Evolutionary conservation across 495 filamentous ascomycete genomes (phyloP).

Genomic region (Physcia stellaris): DNA sequence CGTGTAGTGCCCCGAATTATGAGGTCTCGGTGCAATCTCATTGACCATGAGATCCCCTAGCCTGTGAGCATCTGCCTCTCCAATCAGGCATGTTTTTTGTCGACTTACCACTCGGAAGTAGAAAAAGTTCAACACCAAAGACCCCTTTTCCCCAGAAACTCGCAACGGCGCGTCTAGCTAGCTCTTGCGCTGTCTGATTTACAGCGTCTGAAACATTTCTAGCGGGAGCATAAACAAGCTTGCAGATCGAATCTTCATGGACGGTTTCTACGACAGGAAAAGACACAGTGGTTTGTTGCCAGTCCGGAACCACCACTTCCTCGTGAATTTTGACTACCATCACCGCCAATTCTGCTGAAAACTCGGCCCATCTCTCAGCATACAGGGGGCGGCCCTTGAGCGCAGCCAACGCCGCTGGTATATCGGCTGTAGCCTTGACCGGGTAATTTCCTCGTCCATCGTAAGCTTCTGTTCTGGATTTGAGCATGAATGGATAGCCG

Average conservation of each 20-base stretch:
- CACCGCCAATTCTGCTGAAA: constrained; percentile 77
- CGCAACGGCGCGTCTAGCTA: constrained; percentile 67
- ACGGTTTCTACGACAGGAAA: constrained; percentile 90
- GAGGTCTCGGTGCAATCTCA: constrained; percentile 88
- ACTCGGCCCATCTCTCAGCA: constrained; percentile 82
- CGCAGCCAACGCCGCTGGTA: constrained; percentile 51
- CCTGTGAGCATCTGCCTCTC: constrained; percentile 1
- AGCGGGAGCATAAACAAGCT: constrained; percentile 78
- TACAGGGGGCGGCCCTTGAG: constrained; percentile 65
- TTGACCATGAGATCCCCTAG: constrained; percentile 57
- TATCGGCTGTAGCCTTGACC: constrained; percentile 51
- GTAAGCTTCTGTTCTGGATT: constrained; percentile 84
- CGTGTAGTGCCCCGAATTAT: constrained; percentile 95
- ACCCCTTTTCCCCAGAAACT: constrained; percentile 79
- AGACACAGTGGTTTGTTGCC: constrained; percentile 38
- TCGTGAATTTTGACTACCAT: constrained; percentile 91
- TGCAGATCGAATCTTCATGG: constrained; percentile 92
- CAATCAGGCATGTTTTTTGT: constrained; percentile 1
- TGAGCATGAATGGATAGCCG: constrained; percentile 89
- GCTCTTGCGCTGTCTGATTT: constrained; percentile 51
- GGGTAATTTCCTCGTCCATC: constrained; percentile 88
- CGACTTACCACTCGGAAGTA: constrained; percentile 56
- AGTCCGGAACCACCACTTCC: constrained; percentile 29
- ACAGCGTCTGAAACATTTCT: constrained; percentile 49
- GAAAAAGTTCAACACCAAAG: constrained; percentile 95